Evolutionary conservation across 2,329 filamentous ascomycete genomes (phyloP).

Genomic region (Trichophyton equinum): DNA sequence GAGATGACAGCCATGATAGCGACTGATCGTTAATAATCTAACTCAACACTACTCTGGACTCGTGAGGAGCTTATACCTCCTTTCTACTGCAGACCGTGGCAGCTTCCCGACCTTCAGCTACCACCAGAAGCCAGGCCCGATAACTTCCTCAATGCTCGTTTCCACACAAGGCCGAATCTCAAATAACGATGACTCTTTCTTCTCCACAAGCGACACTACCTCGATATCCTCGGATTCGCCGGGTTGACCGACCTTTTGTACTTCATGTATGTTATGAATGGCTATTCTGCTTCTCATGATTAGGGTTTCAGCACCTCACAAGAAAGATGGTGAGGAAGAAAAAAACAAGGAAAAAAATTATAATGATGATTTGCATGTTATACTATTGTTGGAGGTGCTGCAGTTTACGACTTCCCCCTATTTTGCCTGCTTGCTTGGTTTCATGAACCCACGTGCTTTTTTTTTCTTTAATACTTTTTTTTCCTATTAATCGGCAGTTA

Average conservation of each 20-base stretch:
- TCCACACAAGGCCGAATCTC: background rate
- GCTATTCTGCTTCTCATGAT: background rate
- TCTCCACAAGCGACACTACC: background rate
- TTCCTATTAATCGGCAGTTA: background rate
- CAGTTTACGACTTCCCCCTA: background rate
- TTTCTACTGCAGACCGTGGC: background rate
- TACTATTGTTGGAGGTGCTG: background rate
- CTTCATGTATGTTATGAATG: slow-evolving; percentile 1
- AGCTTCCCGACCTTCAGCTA: background rate
- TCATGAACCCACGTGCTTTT: background rate
- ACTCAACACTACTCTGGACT: background rate
- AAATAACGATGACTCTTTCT: background rate
- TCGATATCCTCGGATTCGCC: background rate
- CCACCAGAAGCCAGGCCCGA: background rate
- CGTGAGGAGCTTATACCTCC: background rate
- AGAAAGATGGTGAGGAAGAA: background rate
- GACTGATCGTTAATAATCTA: slow-evolving; percentile 1
- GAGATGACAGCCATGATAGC: slow-evolving; percentile 2
- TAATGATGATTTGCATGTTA: background rate
- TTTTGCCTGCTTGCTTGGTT: background rate
- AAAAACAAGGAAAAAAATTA: background rate
- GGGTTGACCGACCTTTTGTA: background rate
- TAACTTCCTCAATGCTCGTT: background rate
- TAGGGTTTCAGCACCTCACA: slow-evolving; percentile 4
- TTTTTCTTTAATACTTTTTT: background rate